A percentile compares a stretch with the other conserved stretches of the same genome.
phyloP scores from a whole-genome alignment of 768 basidiomycete genomes.

The Dioszegia aurantiaca region DNA sequence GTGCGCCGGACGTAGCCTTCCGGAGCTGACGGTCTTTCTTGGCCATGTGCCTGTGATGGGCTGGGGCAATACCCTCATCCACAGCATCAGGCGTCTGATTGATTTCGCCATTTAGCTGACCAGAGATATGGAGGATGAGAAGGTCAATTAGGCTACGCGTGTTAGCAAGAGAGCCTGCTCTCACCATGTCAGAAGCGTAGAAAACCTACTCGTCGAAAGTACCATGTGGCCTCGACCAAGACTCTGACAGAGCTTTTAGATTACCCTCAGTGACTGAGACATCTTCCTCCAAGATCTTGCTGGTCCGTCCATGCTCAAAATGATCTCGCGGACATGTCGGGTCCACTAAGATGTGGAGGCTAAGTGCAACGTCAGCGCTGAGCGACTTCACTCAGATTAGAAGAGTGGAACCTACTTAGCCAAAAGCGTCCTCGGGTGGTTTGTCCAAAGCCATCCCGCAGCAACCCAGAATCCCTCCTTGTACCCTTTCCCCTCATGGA shows the following conservation, averaged over 20 bases:
- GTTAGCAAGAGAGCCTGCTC: too few species aligned
- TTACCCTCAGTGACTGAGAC: too few species aligned
- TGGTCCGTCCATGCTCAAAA: too few species aligned
- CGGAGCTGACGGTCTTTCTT: slow-evolving; percentile 9
- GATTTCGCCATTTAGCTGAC: slow-evolving; percentile 54
- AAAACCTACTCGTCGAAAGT: slow-evolving; percentile 65
- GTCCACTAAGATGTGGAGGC: slow-evolving; percentile 58
- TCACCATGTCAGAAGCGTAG: background rate
- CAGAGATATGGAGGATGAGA: slow-evolving; percentile 61
- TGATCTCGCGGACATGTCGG: too few species aligned
- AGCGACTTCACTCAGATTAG: background rate
- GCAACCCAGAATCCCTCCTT: slow-evolving; percentile 62
- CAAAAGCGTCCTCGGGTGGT: slow-evolving; percentile 70
- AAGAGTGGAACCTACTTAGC: slow-evolving; percentile 52
- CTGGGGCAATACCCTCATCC: slow-evolving; percentile 26
- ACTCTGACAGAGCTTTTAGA: slow-evolving; percentile 23
- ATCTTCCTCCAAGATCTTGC: too few species aligned
- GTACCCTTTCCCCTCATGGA: slow-evolving; percentile 64
- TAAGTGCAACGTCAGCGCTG: slow-evolving; percentile 12
- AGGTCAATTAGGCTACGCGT: slow-evolving; percentile 60
- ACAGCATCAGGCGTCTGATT: slow-evolving; percentile 14
- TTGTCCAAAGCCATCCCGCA: slow-evolving; percentile 67
- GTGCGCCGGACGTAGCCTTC: background rate
- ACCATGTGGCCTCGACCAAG: slow-evolving; percentile 56
- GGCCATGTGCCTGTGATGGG: slow-evolving; percentile 7